Base-by-base conservation (phyloP, 345 rosid genomes). In the Cardiospermum halicacabum region DNA sequence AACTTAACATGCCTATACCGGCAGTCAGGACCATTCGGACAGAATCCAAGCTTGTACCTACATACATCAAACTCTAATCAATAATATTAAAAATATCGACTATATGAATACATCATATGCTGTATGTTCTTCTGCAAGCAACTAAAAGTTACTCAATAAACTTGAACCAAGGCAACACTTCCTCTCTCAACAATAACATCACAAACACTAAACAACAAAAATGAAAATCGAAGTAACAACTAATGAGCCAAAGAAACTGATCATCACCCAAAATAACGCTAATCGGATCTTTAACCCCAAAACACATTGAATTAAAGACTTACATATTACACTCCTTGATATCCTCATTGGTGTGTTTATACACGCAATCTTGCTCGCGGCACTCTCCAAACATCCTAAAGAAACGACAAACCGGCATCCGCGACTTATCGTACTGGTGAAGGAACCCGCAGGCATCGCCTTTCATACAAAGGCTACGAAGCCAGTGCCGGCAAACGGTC, bases 401-500 rank as follows among this genome's bases (percentile, higher is more conserved):
- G 56, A 91, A 89, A 1, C 99, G 74, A 77, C 99, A 89, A 56
- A 95, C 88, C 1, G 99, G 98, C 99, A 95, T 95, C 43, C 99
- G 82, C 56, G 99, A 80, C 80, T 95, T 95, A 27, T 95, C 99
- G 70, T 81, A 95, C 84, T 91, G 98, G 48, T 95, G 99, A 12
- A 95, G 96, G 77, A 95, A 95, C 40, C 96, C 98, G 66, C 97
- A 95, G 65, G 93, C 96, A 57, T 95, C 99, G 28, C 99, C 99
- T 74, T 95, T 95, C 99, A 91, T 91, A 68, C 99, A 95, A 31
- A 95, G 87, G 66, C 99, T 84, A 37, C 99, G 87, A 37, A 95
- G 91, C 98, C 99, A 95, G 80, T 95, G 99, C 71, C 97, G 82
- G 72, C 99, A 95, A 7, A 95, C 99, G 16, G 99, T 95, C 78